Evolutionary conservation across 2,329 filamentous ascomycete genomes (phyloP).

Genomic region (Trematosphaeria pertusa): DNA sequence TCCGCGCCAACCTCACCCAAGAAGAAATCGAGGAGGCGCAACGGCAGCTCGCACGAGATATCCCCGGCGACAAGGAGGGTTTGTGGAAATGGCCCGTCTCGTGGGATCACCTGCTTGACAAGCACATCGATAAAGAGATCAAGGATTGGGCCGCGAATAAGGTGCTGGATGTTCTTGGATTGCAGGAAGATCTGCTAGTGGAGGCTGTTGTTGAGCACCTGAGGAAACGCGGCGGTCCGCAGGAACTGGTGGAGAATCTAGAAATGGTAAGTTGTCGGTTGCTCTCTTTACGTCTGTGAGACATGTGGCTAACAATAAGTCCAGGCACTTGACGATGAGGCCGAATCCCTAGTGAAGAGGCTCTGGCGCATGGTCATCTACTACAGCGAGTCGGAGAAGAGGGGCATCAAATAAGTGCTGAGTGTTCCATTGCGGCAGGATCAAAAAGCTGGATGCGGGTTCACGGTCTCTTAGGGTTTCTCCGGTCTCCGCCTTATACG

Average conservation of each 20-base stretch:
- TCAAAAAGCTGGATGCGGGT: constrained; percentile 1
- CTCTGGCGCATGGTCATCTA: constrained; percentile 99
- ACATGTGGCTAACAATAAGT: constrained; percentile 43
- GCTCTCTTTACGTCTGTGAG: constrained; percentile 2
- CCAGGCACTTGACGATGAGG: constrained; percentile 90
- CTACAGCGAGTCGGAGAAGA: constrained; percentile 93
- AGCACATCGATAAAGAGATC: constrained; percentile 82
- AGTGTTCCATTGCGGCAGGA: constrained; percentile 2
- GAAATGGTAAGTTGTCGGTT: constrained; percentile 70
- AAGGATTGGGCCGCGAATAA: constrained; percentile 97
- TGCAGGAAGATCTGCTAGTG: constrained; percentile 94
- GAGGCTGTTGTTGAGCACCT: constrained; percentile 91
- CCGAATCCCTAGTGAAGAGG: constrained; percentile 92
- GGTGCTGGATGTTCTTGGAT: constrained; percentile 93
- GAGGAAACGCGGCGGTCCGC: constrained; percentile 74
- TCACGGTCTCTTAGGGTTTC: constrained; percentile 4
- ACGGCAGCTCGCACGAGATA: constrained; percentile 83
- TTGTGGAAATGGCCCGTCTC: constrained; percentile 93
- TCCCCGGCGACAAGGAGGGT: constrained; percentile 83
- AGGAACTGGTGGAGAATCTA: constrained; percentile 82
- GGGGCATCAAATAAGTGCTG: constrained; percentile 65
- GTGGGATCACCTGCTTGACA: constrained; percentile 89
- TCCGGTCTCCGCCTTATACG: background rate
- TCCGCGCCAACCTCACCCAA: constrained; percentile 68
- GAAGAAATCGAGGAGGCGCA: constrained; percentile 87